Conservation (phyloP, 1,139 yeast genomes). For the Blastobotrys aristatus region DNA sequence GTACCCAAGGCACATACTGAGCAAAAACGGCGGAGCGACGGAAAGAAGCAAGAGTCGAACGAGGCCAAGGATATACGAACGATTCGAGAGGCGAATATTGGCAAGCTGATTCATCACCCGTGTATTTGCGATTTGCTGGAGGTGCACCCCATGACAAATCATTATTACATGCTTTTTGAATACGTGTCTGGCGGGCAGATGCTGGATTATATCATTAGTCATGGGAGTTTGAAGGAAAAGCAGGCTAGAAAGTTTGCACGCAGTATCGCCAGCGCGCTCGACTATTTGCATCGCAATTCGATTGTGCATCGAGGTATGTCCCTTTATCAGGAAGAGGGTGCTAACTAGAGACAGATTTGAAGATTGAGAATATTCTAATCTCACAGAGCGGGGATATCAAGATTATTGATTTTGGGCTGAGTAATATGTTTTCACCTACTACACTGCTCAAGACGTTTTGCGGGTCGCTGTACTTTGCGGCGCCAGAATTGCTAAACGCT, state of each 20-base stretch:
- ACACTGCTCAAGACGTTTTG: constrained; percentile 85
- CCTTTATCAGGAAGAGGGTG: too few species aligned
- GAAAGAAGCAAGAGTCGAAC: constrained; percentile 76
- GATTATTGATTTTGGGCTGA: constrained; percentile 92
- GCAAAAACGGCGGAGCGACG: constrained; percentile 40
- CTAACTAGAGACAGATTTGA: constrained; percentile 49
- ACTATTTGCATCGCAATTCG: constrained; percentile 87
- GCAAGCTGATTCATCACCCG: constrained; percentile 85
- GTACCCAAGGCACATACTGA: constrained; percentile 64
- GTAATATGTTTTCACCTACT: constrained; percentile 74
- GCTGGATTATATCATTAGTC: constrained; percentile 95
- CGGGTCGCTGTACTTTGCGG: constrained; percentile 97
- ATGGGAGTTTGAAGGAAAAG: constrained; percentile 88
- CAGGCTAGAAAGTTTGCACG: constrained; percentile 94
- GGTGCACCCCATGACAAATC: constrained; percentile 94
- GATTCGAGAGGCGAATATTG: constrained; percentile 90
- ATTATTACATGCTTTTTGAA: constrained; percentile 94
- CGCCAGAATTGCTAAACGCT: constrained; percentile 92
- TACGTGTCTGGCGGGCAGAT: constrained; percentile 97
- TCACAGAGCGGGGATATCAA: constrained; percentile 91
- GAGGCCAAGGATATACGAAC: constrained; percentile 89
- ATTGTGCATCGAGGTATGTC: constrained; percentile 68
- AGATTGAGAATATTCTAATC: constrained; percentile 94
- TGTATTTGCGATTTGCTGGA: constrained; percentile 89
- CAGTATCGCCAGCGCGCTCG: constrained; percentile 92